Base-by-base conservation (phyloP, 2,329 filamentous ascomycete species). In the Microdochium paspali region DNA sequence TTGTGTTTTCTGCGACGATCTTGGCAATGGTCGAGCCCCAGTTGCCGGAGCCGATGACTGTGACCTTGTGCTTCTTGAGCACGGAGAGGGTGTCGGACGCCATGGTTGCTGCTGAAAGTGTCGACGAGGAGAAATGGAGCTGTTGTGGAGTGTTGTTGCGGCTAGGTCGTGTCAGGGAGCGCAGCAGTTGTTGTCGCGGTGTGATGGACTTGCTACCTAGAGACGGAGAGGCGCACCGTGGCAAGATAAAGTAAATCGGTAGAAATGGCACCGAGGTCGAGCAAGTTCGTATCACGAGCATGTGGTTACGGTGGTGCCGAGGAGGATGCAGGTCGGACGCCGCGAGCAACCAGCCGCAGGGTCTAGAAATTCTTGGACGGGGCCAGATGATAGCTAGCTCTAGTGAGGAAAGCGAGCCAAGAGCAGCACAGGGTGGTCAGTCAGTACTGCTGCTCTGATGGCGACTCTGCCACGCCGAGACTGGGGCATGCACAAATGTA, bases 1-100 rank as follows among this genome's bases (percentile, higher is more conserved):
- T 80, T 31, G 89, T 86, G 70, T 95, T 98, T 68, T 98, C 91
- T 57, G 90, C 90, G 46, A 96, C 80, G 52, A 98, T 94, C 71
- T 98, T 98, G 64, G 90, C 84, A 68, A 98, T 96, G 50, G 93
- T 95, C 51, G 90, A 95, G 58, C 93, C 93, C 90, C 93, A 98
- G 69, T 98, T 98, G 60, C 93, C 93, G 46, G 91, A 97, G 58
- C 93, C 93, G 55, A 98, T 80, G 46, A 98, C 81, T 52, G 90
- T 90, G 61, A 96, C 87, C 76, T 90, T 94, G 79, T 95, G 90
- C 70, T 85, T 90, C 71, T 81, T 86, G 52, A 73, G 73, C 39
- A 76, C 42, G 23, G 23, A 9, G 42, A 44, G 42, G 10, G 61
- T 45, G 58, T 60, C 49, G 3, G 42, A 32, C 13, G 25, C 30